Percentiles rank a stretch among this genome's conserved stretches.
These are phyloP conservation scores for Coemansia sp. DNA, from an alignment of 192 early-diverging fungal genomes.

Conservation along the genomic window DNA sequence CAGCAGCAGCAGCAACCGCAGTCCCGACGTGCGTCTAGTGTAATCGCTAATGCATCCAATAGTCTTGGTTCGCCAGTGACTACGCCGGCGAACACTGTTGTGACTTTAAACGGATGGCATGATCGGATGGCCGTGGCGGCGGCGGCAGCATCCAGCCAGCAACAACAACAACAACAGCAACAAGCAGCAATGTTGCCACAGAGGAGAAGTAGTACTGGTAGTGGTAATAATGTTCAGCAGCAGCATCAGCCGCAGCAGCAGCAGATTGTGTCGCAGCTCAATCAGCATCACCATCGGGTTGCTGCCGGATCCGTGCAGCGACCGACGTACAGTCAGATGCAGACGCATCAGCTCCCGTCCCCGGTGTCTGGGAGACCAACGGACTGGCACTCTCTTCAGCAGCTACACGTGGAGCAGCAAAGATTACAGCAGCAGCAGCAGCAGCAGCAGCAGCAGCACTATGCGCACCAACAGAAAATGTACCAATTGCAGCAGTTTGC, in stretches of 20 bases:
- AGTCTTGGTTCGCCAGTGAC: no score
- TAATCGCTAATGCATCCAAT: no score
- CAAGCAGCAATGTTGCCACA: no score
- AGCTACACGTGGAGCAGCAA: no score
- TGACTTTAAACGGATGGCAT: background rate
- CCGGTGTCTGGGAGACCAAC: no score
- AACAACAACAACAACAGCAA: background rate
- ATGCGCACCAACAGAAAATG: constrained; percentile 4
- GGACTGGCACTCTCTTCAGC: no score
- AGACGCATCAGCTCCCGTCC: background rate
- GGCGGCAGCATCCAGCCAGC: background rate
- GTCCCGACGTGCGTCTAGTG: no score
- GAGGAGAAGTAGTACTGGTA: no score
- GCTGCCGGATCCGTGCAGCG: background rate
- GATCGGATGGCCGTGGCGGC: no score
- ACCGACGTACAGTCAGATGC: background rate
- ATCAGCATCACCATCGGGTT: background rate
- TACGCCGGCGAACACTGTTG: background rate
- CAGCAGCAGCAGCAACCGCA: background rate
- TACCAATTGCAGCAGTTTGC: background rate
- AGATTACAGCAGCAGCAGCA: constrained; percentile 1
- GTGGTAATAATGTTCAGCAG: background rate
- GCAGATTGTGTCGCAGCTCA: background rate
- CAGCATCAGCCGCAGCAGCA: background rate
- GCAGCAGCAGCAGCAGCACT: background rate